Evolutionary conservation across 805 yeast genomes (phyloP).

Genomic region (Lipomyces spencermartinsiae): DNA sequence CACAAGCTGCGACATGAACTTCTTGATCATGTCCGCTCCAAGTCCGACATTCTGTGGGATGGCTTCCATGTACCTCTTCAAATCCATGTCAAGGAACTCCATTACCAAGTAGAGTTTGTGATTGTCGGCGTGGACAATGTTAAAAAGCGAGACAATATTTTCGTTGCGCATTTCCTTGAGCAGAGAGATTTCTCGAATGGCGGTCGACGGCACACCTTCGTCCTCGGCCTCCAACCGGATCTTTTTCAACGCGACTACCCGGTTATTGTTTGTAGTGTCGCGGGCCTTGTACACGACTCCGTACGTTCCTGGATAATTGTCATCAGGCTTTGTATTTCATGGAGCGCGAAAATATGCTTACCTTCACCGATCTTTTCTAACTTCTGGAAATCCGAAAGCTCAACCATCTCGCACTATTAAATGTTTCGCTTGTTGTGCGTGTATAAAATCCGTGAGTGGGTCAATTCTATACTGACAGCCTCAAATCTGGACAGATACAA

Average conservation of each 20-base stretch:
- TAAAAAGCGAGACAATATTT: conserved; percentile 87
- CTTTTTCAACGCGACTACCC: conserved; percentile 95
- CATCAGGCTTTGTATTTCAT: neutral
- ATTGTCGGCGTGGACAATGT: conserved; percentile 92
- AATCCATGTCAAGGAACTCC: conserved; percentile 91
- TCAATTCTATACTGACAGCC: neutral
- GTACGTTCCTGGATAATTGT: conserved; percentile 67
- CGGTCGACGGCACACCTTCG: conserved; percentile 98
- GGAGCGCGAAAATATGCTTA: conserved; percentile 43
- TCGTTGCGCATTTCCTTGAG: conserved; percentile 93
- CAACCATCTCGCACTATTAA: conserved; percentile 62
- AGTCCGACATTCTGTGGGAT: conserved; percentile 90
- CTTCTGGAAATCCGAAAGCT: conserved; percentile 88
- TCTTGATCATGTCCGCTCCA: conserved; percentile 87
- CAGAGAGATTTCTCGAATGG: conserved; percentile 93
- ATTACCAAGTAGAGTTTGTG: conserved; percentile 92
- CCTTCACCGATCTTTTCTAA: conserved; percentile 98
- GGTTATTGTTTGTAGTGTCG: conserved; percentile 84
- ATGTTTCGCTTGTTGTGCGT: neutral
- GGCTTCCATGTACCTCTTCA: conserved; percentile 95
- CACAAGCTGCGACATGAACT: conserved; percentile 89
- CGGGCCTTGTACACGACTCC: conserved; percentile 98
- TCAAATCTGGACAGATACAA: neutral
- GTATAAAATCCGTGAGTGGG: neutral
- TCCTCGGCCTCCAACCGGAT: conserved; percentile 95